Evolutionary conservation across 805 yeast genomes (phyloP).

Genomic region (Pichia cabralensis): DNA sequence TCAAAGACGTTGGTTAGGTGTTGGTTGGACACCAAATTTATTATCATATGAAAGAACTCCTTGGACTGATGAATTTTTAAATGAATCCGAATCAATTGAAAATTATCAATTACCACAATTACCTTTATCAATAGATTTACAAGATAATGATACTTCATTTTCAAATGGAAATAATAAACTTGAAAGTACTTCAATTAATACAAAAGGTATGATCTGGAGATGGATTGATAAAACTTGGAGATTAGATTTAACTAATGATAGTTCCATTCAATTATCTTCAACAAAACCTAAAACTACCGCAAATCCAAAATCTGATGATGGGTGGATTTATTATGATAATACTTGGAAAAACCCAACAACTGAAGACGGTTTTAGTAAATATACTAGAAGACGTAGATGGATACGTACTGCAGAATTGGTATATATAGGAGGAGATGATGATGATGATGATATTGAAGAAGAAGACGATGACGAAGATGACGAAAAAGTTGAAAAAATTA

Average conservation of each 20-base stretch:
- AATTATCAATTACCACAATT: conserved; percentile 73
- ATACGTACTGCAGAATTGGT: conserved; percentile 86
- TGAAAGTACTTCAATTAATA: conserved; percentile 29
- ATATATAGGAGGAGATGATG: conserved; percentile 15
- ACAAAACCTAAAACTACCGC: conserved; percentile 52
- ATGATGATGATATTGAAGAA: not conserved
- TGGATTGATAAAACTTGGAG: conserved; percentile 96
- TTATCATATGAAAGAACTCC: conserved; percentile 89
- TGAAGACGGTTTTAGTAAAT: conserved; percentile 80
- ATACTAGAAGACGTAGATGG: conserved; percentile 94
- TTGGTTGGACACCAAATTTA: conserved; percentile 94
- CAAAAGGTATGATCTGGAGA: conserved; percentile 71
- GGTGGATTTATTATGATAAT: conserved; percentile 81
- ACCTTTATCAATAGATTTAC: conserved; percentile 7
- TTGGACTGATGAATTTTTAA: conserved; percentile 94
- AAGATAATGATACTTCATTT: conserved; percentile 1
- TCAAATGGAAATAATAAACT: conserved; percentile 22
- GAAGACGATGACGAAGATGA: not conserved
- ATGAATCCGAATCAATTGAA: conserved; percentile 72
- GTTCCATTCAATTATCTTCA: conserved; percentile 63
- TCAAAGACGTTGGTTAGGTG: conserved; percentile 94
- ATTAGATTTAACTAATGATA: conserved; percentile 80
- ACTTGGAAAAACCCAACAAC: conserved; percentile 89
- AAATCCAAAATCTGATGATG: conserved; percentile 72
- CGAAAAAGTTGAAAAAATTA: too few species aligned